Conservation (phyloP, 108 stramenopile species). For the Nannochloropsis salina region DNA sequence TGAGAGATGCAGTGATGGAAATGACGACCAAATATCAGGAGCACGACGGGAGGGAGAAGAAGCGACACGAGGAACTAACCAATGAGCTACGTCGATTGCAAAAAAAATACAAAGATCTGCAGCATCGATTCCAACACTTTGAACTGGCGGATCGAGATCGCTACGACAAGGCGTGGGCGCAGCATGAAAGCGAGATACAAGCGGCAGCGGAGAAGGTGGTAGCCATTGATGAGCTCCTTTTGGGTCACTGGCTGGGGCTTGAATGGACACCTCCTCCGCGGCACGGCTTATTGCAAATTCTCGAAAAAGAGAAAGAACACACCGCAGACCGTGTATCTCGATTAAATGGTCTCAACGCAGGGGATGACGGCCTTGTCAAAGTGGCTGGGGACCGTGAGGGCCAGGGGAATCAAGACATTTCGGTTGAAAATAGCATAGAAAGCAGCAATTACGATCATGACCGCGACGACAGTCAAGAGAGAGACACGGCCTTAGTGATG, state of each 20-base stretch:
- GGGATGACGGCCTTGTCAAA: neutral
- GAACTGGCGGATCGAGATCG: neutral
- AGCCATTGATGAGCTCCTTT: slow-evolving; percentile 9
- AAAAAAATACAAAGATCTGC: neutral
- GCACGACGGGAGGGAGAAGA: neutral
- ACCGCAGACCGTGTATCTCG: neutral
- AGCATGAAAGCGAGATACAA: neutral
- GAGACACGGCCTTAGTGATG: neutral
- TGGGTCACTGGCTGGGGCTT: neutral
- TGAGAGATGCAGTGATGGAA: neutral
- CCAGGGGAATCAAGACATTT: too few relatives aligned
- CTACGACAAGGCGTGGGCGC: neutral
- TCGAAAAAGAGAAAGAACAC: neutral
- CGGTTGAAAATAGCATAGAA: neutral
- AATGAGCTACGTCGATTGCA: neutral
- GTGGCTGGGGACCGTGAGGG: neutral
- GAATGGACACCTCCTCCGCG: neutral
- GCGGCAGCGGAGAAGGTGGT: neutral
- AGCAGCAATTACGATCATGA: too few relatives aligned
- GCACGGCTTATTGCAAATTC: neutral
- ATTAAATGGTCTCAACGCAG: neutral
- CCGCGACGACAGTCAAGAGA: neutral
- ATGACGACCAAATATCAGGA: neutral
- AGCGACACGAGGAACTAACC: slow-evolving; percentile 7
- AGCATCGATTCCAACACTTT: neutral